Percentiles rank a stretch among this genome's conserved stretches.
Evolutionary conservation across 148 eudicot species (phyloP).

Genomic region (Chenopodium berlandieri): DNA sequence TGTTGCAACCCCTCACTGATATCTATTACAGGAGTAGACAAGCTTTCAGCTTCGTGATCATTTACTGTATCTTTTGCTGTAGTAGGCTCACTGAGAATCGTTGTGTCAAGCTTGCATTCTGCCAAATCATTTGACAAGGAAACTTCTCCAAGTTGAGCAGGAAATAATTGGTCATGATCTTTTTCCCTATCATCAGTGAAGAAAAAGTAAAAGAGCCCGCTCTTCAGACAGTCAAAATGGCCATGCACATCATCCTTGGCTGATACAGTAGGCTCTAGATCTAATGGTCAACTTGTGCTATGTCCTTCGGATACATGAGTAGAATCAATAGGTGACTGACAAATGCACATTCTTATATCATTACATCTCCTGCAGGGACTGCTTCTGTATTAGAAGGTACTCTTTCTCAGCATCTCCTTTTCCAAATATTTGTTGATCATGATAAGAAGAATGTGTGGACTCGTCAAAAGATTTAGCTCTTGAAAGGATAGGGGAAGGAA

Average conservation of each 20-base stretch:
- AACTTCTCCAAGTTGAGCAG: constrained; percentile 31
- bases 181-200: constrained; percentile 26
- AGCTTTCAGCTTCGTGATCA: constrained; percentile 32
- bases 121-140: constrained; percentile 27
- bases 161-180: constrained; percentile 24
- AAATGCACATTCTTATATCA: constrained; percentile 29
- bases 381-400: constrained; percentile 22
- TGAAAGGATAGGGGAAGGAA: constrained; percentile 82
- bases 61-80: constrained; percentile 25
- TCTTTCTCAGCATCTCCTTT: constrained; percentile 86
- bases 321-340: constrained; percentile 26
- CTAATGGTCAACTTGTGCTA: constrained; percentile 21
- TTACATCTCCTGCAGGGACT: constrained; percentile 17
- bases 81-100: constrained; percentile 25
- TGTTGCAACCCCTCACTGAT: constrained; percentile 29
- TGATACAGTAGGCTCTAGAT: constrained; percentile 29
- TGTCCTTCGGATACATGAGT: constrained; percentile 20
- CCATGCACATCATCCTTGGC: constrained; percentile 26
- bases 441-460: constrained; percentile 36
- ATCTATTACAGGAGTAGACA: constrained; percentile 28
- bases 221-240: constrained; percentile 29
- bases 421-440: constrained; percentile 29
- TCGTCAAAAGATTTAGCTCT: constrained; percentile 68
- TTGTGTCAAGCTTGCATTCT: constrained; percentile 27
- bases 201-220: constrained; percentile 29